Evolutionary conservation across 306 rosid species (phyloP), one percentile per base, ranked within the genome.

Genomic region (Quercus agrifolia): DNA sequence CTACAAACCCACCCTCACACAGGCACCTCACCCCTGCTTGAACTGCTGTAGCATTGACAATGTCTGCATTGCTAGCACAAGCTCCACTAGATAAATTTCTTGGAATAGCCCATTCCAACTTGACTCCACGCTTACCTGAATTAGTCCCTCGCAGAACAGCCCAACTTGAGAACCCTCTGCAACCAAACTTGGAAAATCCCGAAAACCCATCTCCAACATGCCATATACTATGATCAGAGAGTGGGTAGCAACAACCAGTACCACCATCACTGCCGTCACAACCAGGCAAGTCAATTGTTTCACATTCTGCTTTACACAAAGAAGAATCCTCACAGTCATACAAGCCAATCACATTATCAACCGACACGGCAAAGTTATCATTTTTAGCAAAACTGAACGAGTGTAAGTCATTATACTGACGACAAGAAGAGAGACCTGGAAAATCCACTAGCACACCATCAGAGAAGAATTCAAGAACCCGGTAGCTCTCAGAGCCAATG

Each of bases 281-380:
- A 11, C 83, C 94, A 6, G 94, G 95, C 72, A 92, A 64, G 27
- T 80, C 83, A 25, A 87, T 55, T 1, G 92, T 91, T 70, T 91
- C 96, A 59, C 99, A 95, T 71, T 84, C 91, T 31, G 94, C 79
- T 73, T 90, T 95, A 59, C 99, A 95, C 57, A 93, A 64, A 30
- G 98, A 91, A 9, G 99, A 92, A 76, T 95, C 99, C 77, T 95
- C 97, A 58, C 99, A 95, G 67, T 95, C 99, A 77, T 95, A 95
- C 54, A 95, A 84, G 5, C 96, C 98, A 70, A 95, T 61, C 21
- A 95, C 86, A 72, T 95, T 95, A 13, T 95, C 99, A 56, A 33
- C 76, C 8, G 99, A 89, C 25, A 95, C 82, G 0, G 91, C 97
- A 61, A 90, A 95, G 71, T 84, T 75, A 35, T 77, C 78, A 14